Evolutionary conservation across 1,284 basidiomycete genomes (phyloP).

Genomic region (Trichosporon inkin): DNA sequence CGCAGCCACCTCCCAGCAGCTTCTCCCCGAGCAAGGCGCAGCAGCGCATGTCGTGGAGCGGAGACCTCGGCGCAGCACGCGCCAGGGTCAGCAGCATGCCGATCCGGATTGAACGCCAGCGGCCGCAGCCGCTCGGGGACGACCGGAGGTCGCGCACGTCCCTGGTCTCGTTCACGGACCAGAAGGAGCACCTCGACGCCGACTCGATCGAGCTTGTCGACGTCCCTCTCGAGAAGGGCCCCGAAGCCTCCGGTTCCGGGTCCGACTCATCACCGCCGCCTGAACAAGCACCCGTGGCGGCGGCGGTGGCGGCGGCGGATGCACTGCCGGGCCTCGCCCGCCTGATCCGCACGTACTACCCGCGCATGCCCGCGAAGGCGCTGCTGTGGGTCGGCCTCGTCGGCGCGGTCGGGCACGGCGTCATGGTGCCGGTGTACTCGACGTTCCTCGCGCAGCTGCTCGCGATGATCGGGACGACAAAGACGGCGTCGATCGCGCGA

Average conservation of each 20-base stretch:
- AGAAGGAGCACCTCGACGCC: neutral
- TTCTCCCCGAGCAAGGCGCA: constrained; percentile 27
- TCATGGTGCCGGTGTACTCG: constrained; percentile 86
- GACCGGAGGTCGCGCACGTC: neutral
- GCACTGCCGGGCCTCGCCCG: constrained; percentile 51
- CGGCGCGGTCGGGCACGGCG: constrained; percentile 65
- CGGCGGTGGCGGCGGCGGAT: too few species aligned
- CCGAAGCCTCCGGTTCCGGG: neutral
- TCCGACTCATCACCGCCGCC: too few species aligned
- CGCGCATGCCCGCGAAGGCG: constrained; percentile 69
- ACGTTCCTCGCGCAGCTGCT: constrained; percentile 79
- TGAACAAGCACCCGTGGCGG: too few species aligned
- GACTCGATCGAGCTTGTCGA: neutral
- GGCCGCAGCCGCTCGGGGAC: neutral
- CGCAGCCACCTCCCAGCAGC: neutral
- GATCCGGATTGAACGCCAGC: neutral
- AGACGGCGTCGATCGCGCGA: constrained; percentile 61
- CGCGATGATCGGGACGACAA: constrained; percentile 69
- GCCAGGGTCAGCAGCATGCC: neutral
- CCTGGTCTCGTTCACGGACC: neutral
- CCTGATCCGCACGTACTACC: constrained; percentile 62
- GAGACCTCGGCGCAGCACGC: constrained; percentile 20
- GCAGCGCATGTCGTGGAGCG: constrained; percentile 34
- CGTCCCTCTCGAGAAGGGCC: neutral
- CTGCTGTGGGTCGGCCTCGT: constrained; percentile 65